Conservation (phyloP, 805 yeast species). For the Candida lessepsii region DNA sequence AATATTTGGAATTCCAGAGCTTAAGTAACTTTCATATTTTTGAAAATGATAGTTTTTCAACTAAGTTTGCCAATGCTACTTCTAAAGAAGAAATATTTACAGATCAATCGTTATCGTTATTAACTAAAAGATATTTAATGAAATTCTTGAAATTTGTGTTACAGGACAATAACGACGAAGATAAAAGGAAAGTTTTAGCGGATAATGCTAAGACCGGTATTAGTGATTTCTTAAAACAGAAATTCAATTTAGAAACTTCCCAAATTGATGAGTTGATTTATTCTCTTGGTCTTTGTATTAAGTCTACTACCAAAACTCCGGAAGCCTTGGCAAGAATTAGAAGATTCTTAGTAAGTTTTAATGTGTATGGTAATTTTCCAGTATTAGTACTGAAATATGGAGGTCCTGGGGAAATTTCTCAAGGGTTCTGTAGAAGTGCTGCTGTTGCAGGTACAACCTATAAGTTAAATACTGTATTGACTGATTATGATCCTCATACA, state of each 20-base stretch:
- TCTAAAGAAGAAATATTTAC: constrained; percentile 93
- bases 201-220: constrained; percentile 58
- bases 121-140: constrained; percentile 83
- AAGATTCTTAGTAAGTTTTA: constrained; percentile 79
- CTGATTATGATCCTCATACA: constrained; percentile 60
- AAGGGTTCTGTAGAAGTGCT: constrained; percentile 95
- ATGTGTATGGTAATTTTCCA: constrained; percentile 93
- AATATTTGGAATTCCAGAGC: constrained; percentile 90
- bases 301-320: constrained; percentile 59
- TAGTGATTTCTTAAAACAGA: constrained; percentile 53
- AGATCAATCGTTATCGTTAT: constrained; percentile 71
- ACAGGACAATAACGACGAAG: constrained; percentile 56
- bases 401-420: constrained; percentile 93
- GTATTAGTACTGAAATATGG: constrained; percentile 90
- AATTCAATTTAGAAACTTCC: constrained; percentile 67
- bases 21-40: constrained; percentile 88
- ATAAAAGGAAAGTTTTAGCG: constrained; percentile 54
- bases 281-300: constrained; percentile 78
- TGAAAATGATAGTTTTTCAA: constrained; percentile 84
- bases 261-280: constrained; percentile 82
- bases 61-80: constrained; percentile 61
- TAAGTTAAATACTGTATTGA: constrained; percentile 68
- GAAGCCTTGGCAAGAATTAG: constrained; percentile 79
- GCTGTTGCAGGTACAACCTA: constrained; percentile 98
- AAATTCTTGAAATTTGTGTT: constrained; percentile 85